Conservation (phyloP, 768 basidiomycete genomes). For the Suillus americanus region DNA sequence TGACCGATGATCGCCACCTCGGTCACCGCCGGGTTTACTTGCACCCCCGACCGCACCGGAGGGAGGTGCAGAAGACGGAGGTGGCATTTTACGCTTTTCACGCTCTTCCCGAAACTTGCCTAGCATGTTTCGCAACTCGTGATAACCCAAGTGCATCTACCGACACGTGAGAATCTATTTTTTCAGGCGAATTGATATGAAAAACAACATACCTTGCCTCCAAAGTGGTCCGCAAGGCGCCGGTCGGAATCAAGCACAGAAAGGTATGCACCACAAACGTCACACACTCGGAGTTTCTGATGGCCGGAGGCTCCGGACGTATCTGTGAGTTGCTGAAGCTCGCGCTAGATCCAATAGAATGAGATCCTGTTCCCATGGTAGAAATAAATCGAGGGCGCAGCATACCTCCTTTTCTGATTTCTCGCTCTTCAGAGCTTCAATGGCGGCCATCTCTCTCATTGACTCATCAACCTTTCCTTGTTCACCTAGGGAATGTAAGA, state of each 20-base stretch:
- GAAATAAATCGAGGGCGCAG: slow-evolving; percentile 10
- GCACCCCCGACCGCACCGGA: slow-evolving; percentile 37
- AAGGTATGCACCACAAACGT: slow-evolving; percentile 99
- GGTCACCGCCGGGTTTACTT: slow-evolving; percentile 41
- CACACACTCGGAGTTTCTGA: slow-evolving; percentile 99
- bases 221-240: slow-evolving; percentile 98
- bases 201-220: slow-evolving; percentile 80
- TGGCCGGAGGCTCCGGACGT: slow-evolving; percentile 99
- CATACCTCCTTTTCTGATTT: slow-evolving; percentile 91
- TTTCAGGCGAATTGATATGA: slow-evolving; percentile 15
- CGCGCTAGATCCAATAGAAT: slow-evolving; percentile 53
- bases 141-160: slow-evolving; percentile 99
- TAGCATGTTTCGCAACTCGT: slow-evolving; percentile 95
- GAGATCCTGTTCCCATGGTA: slow-evolving; percentile 11
- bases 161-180: slow-evolving; percentile 31
- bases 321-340: slow-evolving; percentile 94
- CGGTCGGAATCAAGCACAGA: slow-evolving; percentile 98
- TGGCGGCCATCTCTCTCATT: slow-evolving; percentile 96
- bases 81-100: slow-evolving; percentile 70
- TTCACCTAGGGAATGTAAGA: slow-evolving; percentile 58
- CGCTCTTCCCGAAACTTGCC: slow-evolving; percentile 88
- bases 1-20: slow-evolving; percentile 53
- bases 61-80: slow-evolving; percentile 41
- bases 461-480: slow-evolving; percentile 99
- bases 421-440: slow-evolving; percentile 95